These are phyloP conservation scores for Nothophoma quercina DNA, from an alignment of 2,329 filamentous ascomycete genomes.

Conservation along the genomic window DNA sequence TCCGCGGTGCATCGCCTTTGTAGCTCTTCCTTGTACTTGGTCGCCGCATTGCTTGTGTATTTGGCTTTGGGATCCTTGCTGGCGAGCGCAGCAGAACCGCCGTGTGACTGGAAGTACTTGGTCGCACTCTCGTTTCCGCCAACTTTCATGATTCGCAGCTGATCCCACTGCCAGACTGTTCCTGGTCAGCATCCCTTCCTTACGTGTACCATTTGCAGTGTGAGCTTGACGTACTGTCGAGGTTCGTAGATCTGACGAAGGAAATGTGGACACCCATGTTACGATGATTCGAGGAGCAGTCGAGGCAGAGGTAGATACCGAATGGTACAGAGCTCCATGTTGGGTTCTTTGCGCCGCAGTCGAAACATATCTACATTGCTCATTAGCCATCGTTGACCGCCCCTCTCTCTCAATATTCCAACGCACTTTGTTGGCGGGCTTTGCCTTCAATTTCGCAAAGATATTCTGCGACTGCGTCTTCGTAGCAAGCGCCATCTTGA, in stretches of 20 bases:
- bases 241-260: conserved; percentile 97
- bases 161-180: conserved; percentile 92
- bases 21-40: conserved; percentile 97
- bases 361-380: conserved; percentile 83
- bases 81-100: conserved; percentile 88
- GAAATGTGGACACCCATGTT: conserved; percentile 99
- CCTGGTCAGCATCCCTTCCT: conserved; percentile 60
- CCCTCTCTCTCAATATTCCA: conserved; percentile 15
- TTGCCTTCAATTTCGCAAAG: conserved; percentile 95
- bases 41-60: conserved; percentile 91
- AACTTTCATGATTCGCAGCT: conserved; percentile 96
- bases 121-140: conserved; percentile 97
- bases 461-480: conserved; percentile 97
- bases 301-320: conserved; percentile 96
- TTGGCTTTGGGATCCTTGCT: conserved; percentile 98
- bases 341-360: conserved; percentile 96
- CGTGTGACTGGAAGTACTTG: conserved; percentile 97
- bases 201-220: background rate
- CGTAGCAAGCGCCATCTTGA: conserved; percentile 70
- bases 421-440: conserved; percentile 90
- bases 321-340: conserved; percentile 98
- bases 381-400: conserved; percentile 34
- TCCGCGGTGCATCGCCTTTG: conserved; percentile 85
- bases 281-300: conserved; percentile 96
- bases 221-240: conserved; percentile 78